Evolutionary conservation across 768 basidiomycete species (phyloP).

Genomic region (Lactarius indigo): DNA sequence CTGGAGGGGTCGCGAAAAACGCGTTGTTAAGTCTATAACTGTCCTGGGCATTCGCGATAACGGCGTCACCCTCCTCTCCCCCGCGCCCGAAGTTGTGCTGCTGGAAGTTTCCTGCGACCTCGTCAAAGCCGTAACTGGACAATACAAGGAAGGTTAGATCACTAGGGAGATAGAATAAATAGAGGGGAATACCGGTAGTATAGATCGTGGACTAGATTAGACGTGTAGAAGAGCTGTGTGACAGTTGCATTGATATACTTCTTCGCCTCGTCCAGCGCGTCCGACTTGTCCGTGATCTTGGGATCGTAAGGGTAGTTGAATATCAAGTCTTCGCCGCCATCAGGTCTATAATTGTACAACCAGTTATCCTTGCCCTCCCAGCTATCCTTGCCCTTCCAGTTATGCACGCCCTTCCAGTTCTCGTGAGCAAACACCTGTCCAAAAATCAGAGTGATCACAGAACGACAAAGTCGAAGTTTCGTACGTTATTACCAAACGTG

Average conservation of each 20-base stretch:
- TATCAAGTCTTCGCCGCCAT: slow-evolving; percentile 47
- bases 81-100: slow-evolving; percentile 94
- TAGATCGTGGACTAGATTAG: slow-evolving; percentile 77
- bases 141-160: slow-evolving; percentile 21
- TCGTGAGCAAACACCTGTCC: slow-evolving; percentile 84
- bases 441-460: background rate
- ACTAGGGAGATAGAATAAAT: background rate
- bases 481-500: slow-evolving; percentile 83
- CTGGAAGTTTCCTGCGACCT: slow-evolving; percentile 94
- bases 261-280: slow-evolving; percentile 68
- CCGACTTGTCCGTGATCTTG: slow-evolving; percentile 47
- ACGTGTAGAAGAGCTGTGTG: slow-evolving; percentile 86
- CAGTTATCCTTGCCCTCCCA: too few relatives aligned
- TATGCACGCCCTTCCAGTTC: slow-evolving; percentile 87
- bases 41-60: slow-evolving; percentile 94
- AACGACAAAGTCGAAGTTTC: slow-evolving; percentile 20
- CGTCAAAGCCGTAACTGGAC: slow-evolving; percentile 83
- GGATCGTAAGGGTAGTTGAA: slow-evolving; percentile 81
- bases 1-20: slow-evolving; percentile 83
- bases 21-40: slow-evolving; percentile 91
- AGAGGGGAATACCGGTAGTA: slow-evolving; percentile 54
- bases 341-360: slow-evolving; percentile 76
- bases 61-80: slow-evolving; percentile 81
- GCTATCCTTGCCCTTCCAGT: too few relatives aligned
- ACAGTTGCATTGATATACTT: slow-evolving; percentile 84